Evolutionary conservation across 306 rosid species (phyloP), one percentile per base, ranked within the genome.

Genomic region (Malus sieversii): DNA sequence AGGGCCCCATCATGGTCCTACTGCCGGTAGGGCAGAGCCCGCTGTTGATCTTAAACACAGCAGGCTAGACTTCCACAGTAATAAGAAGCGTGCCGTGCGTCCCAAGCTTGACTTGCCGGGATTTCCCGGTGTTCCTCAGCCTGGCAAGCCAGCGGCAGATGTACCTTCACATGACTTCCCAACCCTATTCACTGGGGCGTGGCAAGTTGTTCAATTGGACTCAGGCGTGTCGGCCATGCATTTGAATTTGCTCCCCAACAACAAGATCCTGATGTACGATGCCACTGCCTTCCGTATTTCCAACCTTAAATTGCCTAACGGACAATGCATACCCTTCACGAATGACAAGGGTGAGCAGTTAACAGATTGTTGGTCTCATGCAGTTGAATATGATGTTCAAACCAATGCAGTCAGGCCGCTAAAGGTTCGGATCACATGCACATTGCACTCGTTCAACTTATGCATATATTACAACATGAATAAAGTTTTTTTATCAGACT

Each of bases 201-300:
- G 99, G 99, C 84, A 80, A 0, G 0, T 92, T 4, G 71, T 84
- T 40, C 53, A 78, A 1, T 7, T 0, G 1, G 20, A 92, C 51
- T 73, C 93, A 0, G 94, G 90, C 18, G 93, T 93, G 7, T 88
- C 96, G 0, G 92, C 86, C 70, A 96, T 96, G 99, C 99, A 96
- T 1, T 5, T 87, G 3, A 83, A 79, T n/a, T 66, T 96, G 85
- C 84, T 92, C 63, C 97, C 96, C 8, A 89, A 74, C 70, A 90
- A 90, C 48, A 92, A 85, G 82, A 18, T 90, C 3, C 30, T 82
- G 66, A 84, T 89, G 10, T 84, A 76, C 58, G 99, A 92, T 81
- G 80, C 93, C 74, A 72, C 86, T 1, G 74, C 87, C 30, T 84
- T 79, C 27, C 96, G 71, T 58, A 10, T 55, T 14, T 96, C 99